Base-by-base conservation (phyloP, 306 rosid species). In the Crotalaria pallida region DNA sequence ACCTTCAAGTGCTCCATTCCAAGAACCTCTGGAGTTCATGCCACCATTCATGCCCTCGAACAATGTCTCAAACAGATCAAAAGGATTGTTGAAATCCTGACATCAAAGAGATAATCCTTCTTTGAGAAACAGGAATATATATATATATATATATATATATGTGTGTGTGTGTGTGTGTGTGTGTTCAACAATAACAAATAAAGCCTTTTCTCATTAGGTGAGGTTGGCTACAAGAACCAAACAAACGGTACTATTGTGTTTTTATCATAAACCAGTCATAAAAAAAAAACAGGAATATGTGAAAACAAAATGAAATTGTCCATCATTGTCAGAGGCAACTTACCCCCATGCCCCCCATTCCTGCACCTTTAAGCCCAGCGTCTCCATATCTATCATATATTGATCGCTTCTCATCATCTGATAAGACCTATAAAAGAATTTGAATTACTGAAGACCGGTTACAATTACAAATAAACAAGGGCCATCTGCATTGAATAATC, bases 341-440 rank as follows among this genome's bases (percentile, higher is more conserved):
- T 83, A 94, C 99, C 85, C 95, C 92, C 66, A 56, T 84, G 83
- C 92, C 44, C 44, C 44, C 97, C 83, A 86, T 77, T 67, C 95
- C 95, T 61, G 89, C 95, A 72, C 97, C 98, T 77, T 91, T 91
- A 49, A 94, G 88, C 77, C 99, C 99, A 58, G 96, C 97, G 87
- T 94, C 99, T 70, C 99, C 99, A 49, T 87, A 94, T 73, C 58
- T 87, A 75, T 94, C 99, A 76, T 94, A 94, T 45, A 94, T 76
- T 22, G 96, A 84, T 49, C 87, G 79, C 58, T 94, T 94, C 81
- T 94, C 99, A 75, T 91, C 97, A 76, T 94, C 99, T 49, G 99
- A 94, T 77, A 94, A 84, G 70, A 94, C 99, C 99, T 94, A 77
- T 24, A 74, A 78, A 80, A 76, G 7, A 80, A 58, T 70, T 27